Evolutionary conservation across 352 stramenopile genomes (phyloP), one percentile per base, ranked within the genome.

Genomic region (Globisporangium polare): DNA sequence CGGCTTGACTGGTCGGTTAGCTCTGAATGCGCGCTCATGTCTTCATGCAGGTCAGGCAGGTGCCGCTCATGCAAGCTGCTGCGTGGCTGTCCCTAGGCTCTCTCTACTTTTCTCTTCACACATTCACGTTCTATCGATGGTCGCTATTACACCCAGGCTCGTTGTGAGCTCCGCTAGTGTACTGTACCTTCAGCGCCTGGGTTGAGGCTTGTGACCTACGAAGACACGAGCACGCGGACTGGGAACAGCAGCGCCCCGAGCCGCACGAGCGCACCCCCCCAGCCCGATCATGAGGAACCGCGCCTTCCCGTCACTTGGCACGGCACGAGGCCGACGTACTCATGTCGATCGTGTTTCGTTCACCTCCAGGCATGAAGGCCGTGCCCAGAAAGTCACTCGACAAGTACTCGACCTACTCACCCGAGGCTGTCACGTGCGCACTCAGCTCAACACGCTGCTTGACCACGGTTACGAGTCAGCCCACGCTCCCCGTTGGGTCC

Each of bases 271-370:
- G 47, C n/a, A 13, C 47, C 24, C 6, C n/a, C 47, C 47, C 24
- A 53, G 31, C 15, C 26, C 47, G 47, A 53, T 17, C 47, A 53
- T 53, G 47, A 53, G 26, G 47, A 53, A 53, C 17, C 26, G 47
- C 26, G 7, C 47, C 47, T 53, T 26, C 15, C 39, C 47, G 3
- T 53, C 47, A 9, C 10, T 53, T 3, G 13, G 24, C 17, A 53
- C 47, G 10, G 47, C 27, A 53, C 47, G 47, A 39, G 17, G 3
- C 26, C 47, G 24, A 27, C 8, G 47, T 53, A 53, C 47, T 60
- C 53, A 60, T 24, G 17, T 41, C 37, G 39, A 51, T 60, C 12
- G 31, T 24, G 10, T 27, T 27, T 39, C 33, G 33, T 9, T 39
- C 26, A 41, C n/a, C 24, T n/a, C 35, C 24, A 47, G 33, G 41